Evolutionary conservation across 352 stramenopile genomes (phyloP).

Genomic region (Globisporangium viniferum): DNA sequence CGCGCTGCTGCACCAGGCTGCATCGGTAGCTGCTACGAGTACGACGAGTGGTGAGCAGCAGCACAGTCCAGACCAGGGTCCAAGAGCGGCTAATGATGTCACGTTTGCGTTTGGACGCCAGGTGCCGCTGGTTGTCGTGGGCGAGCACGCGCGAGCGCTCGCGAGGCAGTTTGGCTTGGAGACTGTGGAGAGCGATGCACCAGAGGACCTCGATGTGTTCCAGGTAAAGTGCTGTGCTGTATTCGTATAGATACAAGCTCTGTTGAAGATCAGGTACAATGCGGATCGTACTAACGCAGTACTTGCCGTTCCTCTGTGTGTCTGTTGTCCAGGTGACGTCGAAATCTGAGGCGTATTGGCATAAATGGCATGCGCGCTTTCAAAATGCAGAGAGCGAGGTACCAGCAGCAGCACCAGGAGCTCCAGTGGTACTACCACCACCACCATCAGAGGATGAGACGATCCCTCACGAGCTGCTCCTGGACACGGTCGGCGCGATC

Average conservation of each 20-base stretch:
- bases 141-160: constrained; percentile 32
- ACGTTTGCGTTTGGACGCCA: constrained; percentile 40
- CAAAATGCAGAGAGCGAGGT: constrained; percentile 1
- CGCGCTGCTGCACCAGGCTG: constrained; percentile 35
- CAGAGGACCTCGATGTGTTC: constrained; percentile 25
- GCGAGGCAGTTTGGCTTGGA: constrained; percentile 37
- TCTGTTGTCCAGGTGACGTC: background rate
- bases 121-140: constrained; percentile 55
- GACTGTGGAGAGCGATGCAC: constrained; percentile 20
- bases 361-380: constrained; percentile 45
- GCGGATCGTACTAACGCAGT: background rate
- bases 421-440: background rate
- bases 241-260: background rate
- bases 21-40: background rate
- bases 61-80: background rate
- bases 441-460: background rate
- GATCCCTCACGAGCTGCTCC: constrained; percentile 5
- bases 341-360: constrained; percentile 30
- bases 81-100: background rate
- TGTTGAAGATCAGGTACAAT: background rate
- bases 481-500: constrained; percentile 67
- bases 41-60: background rate
- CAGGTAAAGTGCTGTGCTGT: constrained; percentile 27
- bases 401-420: background rate
- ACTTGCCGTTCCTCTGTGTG: background rate